phyloP scores from a whole-genome alignment of 1,284 basidiomycete species.

The Pholiota adiposa region DNA sequence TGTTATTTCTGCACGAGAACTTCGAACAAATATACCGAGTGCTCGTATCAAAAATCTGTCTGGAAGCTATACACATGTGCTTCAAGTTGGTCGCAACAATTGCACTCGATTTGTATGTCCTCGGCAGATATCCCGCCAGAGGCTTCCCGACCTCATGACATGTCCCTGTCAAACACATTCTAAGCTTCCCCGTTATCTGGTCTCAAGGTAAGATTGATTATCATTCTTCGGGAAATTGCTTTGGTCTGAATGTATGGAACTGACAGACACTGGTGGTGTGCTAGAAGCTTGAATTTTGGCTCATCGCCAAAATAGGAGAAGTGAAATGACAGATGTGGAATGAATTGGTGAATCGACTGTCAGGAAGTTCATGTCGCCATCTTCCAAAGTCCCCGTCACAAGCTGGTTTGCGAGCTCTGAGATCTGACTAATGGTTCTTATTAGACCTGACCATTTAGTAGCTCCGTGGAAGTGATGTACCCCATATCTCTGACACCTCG shows the following conservation, averaged over 20 bases:
- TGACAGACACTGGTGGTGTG: too few species aligned
- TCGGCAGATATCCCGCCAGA: background rate
- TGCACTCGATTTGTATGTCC: background rate
- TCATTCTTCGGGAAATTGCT: background rate
- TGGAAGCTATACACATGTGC: background rate
- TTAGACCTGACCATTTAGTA: background rate
- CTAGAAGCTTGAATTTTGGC: background rate
- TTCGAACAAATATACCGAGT: background rate
- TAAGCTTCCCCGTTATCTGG: slow-evolving; percentile 12
- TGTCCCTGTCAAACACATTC: slow-evolving; percentile 4
- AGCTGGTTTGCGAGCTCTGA: background rate
- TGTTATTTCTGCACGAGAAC: background rate
- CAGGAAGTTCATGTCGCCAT: background rate
- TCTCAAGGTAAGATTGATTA: background rate
- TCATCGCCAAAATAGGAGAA: background rate
- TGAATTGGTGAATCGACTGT: background rate
- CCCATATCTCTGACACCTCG: background rate
- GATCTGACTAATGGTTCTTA: background rate
- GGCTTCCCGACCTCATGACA: slow-evolving; percentile 12
- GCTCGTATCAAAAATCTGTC: background rate
- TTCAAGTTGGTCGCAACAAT: background rate
- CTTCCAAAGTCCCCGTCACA: background rate
- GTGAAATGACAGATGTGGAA: background rate
- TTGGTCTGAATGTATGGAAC: background rate
- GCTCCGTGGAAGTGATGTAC: slow-evolving; percentile 1